These are phyloP conservation scores for Williopsis jadinii DNA, from an alignment of 1,139 yeast species.

Conservation along the genomic window DNA sequence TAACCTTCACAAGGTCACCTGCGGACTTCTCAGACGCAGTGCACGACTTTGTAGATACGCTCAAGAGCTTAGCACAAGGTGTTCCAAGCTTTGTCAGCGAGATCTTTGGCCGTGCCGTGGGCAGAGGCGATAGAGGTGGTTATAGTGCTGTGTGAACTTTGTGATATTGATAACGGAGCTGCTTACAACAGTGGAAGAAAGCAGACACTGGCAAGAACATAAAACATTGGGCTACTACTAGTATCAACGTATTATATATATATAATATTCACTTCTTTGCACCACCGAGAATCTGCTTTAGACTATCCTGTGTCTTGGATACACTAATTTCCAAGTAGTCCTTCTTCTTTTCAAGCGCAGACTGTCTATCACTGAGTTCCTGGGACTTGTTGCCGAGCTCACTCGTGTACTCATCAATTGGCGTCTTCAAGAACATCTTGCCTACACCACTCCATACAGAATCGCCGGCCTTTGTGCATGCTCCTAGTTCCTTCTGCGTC, in stretches of 20 bases:
- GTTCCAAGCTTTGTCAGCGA: slow-evolving; percentile 70
- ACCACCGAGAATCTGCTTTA: slow-evolving; percentile 42
- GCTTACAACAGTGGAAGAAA: too few relatives aligned
- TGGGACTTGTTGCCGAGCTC: slow-evolving; percentile 52
- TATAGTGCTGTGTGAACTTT: slow-evolving; percentile 71
- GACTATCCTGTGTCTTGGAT: slow-evolving; percentile 61
- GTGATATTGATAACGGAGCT: too few relatives aligned
- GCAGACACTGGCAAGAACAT: too few relatives aligned
- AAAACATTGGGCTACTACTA: background rate
- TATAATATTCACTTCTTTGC: background rate
- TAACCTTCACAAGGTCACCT: slow-evolving; percentile 37
- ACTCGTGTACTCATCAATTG: slow-evolving; percentile 33
- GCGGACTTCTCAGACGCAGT: slow-evolving; percentile 45
- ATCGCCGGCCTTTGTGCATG: slow-evolving; percentile 29
- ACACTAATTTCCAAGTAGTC: slow-evolving; percentile 70
- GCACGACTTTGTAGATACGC: slow-evolving; percentile 68
- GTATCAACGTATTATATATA: background rate
- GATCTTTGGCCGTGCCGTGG: slow-evolving; percentile 61
- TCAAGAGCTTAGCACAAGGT: slow-evolving; percentile 50
- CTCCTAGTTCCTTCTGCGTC: slow-evolving; percentile 10
- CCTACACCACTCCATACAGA: slow-evolving; percentile 84
- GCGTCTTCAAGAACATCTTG: slow-evolving; percentile 50
- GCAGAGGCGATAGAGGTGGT: slow-evolving; percentile 69
- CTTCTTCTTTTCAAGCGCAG: slow-evolving; percentile 58
- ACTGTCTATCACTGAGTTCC: slow-evolving; percentile 1